A percentile compares a stretch with the other conserved stretches of the same genome.
phyloP scores from a whole-genome alignment of 805 yeast species.

The Starmera quercuum region DNA sequence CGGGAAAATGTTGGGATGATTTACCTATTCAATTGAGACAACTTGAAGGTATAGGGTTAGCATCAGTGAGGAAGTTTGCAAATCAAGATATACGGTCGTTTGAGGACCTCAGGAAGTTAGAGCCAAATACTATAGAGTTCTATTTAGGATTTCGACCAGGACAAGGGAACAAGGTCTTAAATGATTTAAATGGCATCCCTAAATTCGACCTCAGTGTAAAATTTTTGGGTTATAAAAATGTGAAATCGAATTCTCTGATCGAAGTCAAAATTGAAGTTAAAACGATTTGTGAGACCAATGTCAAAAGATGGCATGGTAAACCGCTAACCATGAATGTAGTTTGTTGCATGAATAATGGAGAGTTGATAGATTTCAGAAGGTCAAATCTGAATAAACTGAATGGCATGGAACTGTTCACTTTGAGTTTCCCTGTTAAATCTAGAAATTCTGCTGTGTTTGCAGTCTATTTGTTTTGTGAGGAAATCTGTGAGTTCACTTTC shows the following conservation, averaged over 20 bases:
- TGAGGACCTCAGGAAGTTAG: conserved; percentile 21
- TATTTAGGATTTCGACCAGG: conserved; percentile 34
- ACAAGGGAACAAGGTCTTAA: conserved; percentile 28
- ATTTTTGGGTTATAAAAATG: conserved; percentile 7
- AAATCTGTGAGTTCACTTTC: conserved; percentile 21
- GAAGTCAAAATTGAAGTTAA: conserved; percentile 17
- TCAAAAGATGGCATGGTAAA: conserved; percentile 26
- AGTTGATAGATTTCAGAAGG: conserved; percentile 37
- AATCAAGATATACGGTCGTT: conserved; percentile 27
- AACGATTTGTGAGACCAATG: conserved; percentile 7
- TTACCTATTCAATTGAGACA: conserved; percentile 37
- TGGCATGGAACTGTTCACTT: conserved; percentile 19
- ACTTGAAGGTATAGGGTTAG: conserved; percentile 37
- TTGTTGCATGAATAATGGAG: conserved; percentile 23
- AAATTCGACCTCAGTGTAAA: conserved; percentile 19
- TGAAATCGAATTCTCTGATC: conserved; percentile 5
- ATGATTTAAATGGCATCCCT: conserved; percentile 30
- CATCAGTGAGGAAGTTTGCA: conserved; percentile 29
- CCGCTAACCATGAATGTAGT: conserved; percentile 24
- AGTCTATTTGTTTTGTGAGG: conserved; percentile 29
- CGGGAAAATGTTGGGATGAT: conserved; percentile 45
- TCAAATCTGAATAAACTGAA: conserved; percentile 20
- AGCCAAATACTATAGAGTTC: conserved; percentile 30
- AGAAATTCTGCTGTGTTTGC: conserved; percentile 17
- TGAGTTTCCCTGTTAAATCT: conserved; percentile 15